These are phyloP conservation scores for Termitomyces sp. DNA, from an alignment of 1,284 basidiomycete species.

Conservation along the genomic window DNA sequence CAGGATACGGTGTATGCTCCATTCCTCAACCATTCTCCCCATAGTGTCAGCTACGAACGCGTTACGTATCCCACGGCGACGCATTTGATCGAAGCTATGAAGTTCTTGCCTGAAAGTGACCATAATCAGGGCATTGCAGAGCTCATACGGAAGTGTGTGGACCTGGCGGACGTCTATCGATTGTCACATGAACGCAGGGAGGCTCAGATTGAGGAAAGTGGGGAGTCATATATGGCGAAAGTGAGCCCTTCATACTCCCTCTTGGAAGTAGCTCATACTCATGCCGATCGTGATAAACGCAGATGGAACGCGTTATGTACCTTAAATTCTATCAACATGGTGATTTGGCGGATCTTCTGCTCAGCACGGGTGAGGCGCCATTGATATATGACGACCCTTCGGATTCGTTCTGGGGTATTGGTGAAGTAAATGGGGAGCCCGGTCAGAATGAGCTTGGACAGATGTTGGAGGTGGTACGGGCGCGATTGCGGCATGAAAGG, in stretches of 20 bases:
- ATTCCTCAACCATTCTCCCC: constrained; percentile 56
- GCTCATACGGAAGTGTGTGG: constrained; percentile 40
- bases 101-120: constrained; percentile 43
- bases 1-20: constrained; percentile 32
- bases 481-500: constrained; percentile 20
- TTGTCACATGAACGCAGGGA: constrained; percentile 35
- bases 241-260: constrained; percentile 36
- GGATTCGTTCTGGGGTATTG: constrained; percentile 58
- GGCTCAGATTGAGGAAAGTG: constrained; percentile 49
- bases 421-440: constrained; percentile 35
- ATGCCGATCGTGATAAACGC: neutral
- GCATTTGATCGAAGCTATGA: constrained; percentile 65
- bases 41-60: constrained; percentile 47
- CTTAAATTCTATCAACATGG: constrained; percentile 61
- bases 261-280: neutral
- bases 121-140: constrained; percentile 46
- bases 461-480: constrained; percentile 49
- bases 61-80: constrained; percentile 56
- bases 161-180: constrained; percentile 45
- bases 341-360: constrained; percentile 39
- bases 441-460: constrained; percentile 52
- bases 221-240: constrained; percentile 40
- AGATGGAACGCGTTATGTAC: constrained; percentile 61
- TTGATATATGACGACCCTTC: constrained; percentile 46
- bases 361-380: constrained; percentile 42